Evolutionary conservation across 2,329 filamentous ascomycete species (phyloP).

Genomic region (Ophiostoma himal-ulmi): DNA sequence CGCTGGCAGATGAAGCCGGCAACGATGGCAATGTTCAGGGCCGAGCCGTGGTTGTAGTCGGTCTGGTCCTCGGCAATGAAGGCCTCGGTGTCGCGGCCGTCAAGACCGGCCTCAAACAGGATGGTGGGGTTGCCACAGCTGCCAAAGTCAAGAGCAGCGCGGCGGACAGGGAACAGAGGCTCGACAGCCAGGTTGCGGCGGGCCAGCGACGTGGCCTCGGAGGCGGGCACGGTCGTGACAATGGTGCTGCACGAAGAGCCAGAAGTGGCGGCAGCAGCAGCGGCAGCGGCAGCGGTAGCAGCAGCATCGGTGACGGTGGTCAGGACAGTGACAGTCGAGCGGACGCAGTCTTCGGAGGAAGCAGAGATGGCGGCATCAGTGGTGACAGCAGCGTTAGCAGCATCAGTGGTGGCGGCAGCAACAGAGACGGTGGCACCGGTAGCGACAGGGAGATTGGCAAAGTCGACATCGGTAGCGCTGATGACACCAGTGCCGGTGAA

Average conservation of each 20-base stretch:
- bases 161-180: constrained; percentile 28
- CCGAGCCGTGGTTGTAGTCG: constrained; percentile 44
- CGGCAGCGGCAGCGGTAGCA: constrained; percentile 11
- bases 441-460: constrained; percentile 26
- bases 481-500: constrained; percentile 27
- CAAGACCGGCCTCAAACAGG: constrained; percentile 39
- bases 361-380: not conserved
- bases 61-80: constrained; percentile 40
- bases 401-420: constrained; percentile 15
- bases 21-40: constrained; percentile 43
- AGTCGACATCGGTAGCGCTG: constrained; percentile 27
- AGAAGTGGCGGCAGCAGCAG: constrained; percentile 20
- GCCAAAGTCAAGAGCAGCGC: constrained; percentile 33
- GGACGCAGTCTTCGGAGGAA: constrained; percentile 13
- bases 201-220: constrained; percentile 26
- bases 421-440: constrained; percentile 19
- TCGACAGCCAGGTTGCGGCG: constrained; percentile 35
- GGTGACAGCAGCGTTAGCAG: not conserved
- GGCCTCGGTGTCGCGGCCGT: constrained; percentile 39
- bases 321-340: not conserved
- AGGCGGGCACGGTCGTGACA: constrained; percentile 22
- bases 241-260: constrained; percentile 24
- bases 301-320: not conserved
- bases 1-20: constrained; percentile 45
- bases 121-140: constrained; percentile 40